Evolutionary conservation across 345 rosid species (phyloP), one percentile per base, ranked within the genome.

Genomic region (Euphorbia peplus): DNA sequence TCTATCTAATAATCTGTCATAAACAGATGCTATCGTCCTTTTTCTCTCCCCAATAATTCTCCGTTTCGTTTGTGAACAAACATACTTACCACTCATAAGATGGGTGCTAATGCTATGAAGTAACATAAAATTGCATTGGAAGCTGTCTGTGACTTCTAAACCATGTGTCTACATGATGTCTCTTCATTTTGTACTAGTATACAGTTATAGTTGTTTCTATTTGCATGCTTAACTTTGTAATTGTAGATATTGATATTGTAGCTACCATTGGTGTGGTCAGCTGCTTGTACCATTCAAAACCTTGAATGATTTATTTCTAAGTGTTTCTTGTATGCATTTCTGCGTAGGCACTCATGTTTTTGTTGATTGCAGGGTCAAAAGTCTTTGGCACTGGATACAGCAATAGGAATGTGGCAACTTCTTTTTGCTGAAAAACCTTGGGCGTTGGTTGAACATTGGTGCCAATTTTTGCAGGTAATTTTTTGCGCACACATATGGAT

Each of bases 361-460:
- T 48, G 44, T 42, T 66, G 41, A 47, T 56, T 73, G 70, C 85
- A 95, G 98, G 99, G 99, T 69, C 98, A 95, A 78, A 95, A 95
- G 74, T 91, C 99, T 66, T 81, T 95, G 55, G 99, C 99, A 73
- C 69, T 95, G 78, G 99, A 95, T 81, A 88, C 98, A n/a, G 98
- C 98, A 51, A 91, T 95, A 57, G 99, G 98, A 39, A 91, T 95
- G 99, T 95, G 99, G 99, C 96, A 95, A 75, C 76, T 95, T 80
- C 81, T 95, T 46, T 91, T 95, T 83, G 96, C 97, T 70, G 99
- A 95, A 73, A 91, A 80, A 75, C 95, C 86, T 46, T 91, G 99
- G 97, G 88, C 97, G 15, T 68, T 95, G 70, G 90, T 91, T 67
- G 95, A 88, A 68, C 91, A 88, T 60, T 95, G 99, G 99, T 95